phyloP scores from a whole-genome alignment of 2,329 filamentous ascomycete species.

The Cladosporium oxysporum region DNA sequence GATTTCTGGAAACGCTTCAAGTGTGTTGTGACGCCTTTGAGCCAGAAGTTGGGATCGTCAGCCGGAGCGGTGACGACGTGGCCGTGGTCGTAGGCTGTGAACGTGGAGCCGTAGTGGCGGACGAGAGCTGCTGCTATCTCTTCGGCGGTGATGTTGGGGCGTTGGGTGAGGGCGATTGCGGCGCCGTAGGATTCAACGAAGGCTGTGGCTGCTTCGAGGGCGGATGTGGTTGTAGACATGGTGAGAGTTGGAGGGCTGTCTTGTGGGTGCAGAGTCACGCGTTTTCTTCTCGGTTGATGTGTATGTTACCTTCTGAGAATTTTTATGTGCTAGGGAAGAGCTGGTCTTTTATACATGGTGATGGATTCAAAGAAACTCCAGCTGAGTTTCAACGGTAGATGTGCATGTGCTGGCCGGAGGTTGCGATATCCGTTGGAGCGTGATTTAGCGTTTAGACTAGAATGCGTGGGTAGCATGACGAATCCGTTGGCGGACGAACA shows the following conservation, averaged over 20 bases:
- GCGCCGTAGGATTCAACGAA: slow-evolving; percentile 11
- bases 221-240: not conserved
- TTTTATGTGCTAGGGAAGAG: not conserved
- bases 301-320: not conserved
- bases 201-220: not conserved
- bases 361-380: not conserved
- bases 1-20: slow-evolving; percentile 16
- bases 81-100: slow-evolving; percentile 13
- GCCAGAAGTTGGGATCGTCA: slow-evolving; percentile 10
- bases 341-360: not conserved
- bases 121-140: slow-evolving; percentile 4
- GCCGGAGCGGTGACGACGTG: not conserved
- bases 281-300: not conserved
- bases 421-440: not conserved
- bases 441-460: not conserved
- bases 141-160: slow-evolving; percentile 32
- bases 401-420: not conserved
- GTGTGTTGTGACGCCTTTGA: slow-evolving; percentile 7
- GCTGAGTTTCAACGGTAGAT: not conserved
- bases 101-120: slow-evolving; percentile 18
- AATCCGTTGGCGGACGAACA: not conserved
- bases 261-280: not conserved
- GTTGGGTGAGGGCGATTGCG: not conserved
- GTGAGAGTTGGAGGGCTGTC: not conserved
- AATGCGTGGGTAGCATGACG: not conserved